These are phyloP conservation scores for Colletotrichum eremochloae DNA, from an alignment of 2,329 filamentous ascomycete species.

Conservation along the genomic window DNA sequence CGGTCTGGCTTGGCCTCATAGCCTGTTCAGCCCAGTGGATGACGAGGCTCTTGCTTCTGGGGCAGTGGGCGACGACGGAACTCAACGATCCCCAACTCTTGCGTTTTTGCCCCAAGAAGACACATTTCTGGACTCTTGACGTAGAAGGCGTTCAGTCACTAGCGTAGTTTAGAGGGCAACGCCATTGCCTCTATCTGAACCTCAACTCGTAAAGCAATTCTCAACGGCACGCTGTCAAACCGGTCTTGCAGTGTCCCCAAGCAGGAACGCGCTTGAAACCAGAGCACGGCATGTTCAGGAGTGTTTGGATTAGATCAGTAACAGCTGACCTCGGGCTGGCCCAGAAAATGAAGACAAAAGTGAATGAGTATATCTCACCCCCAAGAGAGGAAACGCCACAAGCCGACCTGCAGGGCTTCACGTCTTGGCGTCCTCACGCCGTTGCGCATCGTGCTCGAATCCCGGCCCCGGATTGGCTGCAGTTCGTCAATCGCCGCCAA, in stretches of 20 bases:
- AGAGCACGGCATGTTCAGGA: background rate
- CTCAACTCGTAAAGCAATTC: background rate
- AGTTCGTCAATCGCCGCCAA: constrained; percentile 8
- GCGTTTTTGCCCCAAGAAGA: no score
- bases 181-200: background rate
- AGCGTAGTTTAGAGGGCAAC: background rate
- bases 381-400: background rate
- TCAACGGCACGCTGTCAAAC: background rate
- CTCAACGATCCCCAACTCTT: background rate
- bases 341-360: background rate
- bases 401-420: background rate
- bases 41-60: background rate
- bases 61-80: background rate
- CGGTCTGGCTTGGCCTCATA: background rate
- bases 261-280: background rate
- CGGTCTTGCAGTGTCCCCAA: background rate
- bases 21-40: background rate
- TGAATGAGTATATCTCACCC: background rate
- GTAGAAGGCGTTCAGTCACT: background rate
- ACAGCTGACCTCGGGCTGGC: background rate
- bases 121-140: background rate
- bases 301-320: background rate
- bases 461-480: constrained; percentile 22
- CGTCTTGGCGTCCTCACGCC: background rate
- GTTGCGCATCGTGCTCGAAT: constrained; percentile 33